These are phyloP conservation scores for Malbranchea zuffiana DNA, from an alignment of 2,329 filamentous ascomycete species.

Conservation along the genomic window DNA sequence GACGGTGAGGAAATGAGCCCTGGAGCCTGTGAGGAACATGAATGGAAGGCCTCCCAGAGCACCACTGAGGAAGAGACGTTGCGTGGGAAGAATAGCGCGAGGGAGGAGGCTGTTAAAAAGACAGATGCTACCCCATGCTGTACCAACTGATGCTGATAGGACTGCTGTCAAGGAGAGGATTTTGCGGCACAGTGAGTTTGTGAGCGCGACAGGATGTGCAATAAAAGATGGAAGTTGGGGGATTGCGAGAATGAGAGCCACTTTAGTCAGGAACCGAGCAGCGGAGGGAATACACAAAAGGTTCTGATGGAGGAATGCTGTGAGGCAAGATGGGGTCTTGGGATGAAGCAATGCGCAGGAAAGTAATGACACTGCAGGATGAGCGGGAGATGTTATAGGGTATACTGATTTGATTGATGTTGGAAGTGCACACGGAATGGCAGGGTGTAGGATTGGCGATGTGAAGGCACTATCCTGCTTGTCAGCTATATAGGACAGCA, in stretches of 20 bases:
- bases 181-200: conserved; percentile 55
- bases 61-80: conserved; percentile 82
- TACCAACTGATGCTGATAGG: conserved; percentile 70
- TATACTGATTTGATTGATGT: conserved; percentile 57
- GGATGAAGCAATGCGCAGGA: conserved; percentile 88
- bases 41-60: conserved; percentile 70
- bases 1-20: conserved; percentile 56
- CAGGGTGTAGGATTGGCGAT: conserved; percentile 77
- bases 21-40: conserved; percentile 59
- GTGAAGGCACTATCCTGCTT: conserved; percentile 51
- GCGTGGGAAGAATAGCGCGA: conserved; percentile 60
- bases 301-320: conserved; percentile 80
- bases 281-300: conserved; percentile 70
- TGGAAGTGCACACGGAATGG: conserved; percentile 47
- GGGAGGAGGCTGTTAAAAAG: conserved; percentile 75
- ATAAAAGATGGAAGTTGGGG: conserved; percentile 58
- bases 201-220: conserved; percentile 54
- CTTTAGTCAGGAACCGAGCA: conserved; percentile 56
- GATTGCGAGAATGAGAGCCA: conserved; percentile 58
- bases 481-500: not conserved
- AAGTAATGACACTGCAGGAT: conserved; percentile 73
- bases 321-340: conserved; percentile 72
- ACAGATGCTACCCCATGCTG: conserved; percentile 80
- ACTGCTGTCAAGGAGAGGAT: conserved; percentile 69
- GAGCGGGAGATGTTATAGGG: conserved; percentile 70